phyloP scores from a whole-genome alignment of 768 basidiomycete species.

The Rhizopogon sp. region DNA sequence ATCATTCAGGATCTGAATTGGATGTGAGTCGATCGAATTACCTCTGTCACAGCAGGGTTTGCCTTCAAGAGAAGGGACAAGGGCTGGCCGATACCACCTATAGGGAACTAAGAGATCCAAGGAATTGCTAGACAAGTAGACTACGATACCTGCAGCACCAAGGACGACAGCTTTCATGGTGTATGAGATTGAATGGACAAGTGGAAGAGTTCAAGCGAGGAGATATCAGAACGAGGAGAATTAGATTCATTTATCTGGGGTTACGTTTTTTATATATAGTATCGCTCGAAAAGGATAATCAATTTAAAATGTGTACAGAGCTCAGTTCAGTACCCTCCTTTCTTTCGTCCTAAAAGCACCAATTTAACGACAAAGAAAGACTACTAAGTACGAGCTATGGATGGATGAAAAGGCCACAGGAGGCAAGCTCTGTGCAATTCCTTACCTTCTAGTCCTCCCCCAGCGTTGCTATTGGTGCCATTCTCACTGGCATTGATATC shows the following conservation, averaged over 20 bases:
- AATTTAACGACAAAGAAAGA: not conserved
- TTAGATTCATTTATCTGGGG: not conserved
- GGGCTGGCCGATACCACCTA: slow-evolving; percentile 97
- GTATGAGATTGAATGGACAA: slow-evolving; percentile 6
- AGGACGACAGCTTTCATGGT: slow-evolving; percentile 84
- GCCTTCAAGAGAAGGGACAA: slow-evolving; percentile 87
- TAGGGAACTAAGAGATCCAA: slow-evolving; percentile 1
- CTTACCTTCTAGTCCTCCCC: not conserved
- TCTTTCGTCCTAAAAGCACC: too few relatives aligned
- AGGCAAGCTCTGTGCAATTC: not conserved
- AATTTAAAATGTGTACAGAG: not conserved
- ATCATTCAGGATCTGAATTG: slow-evolving; percentile 1
- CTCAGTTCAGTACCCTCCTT: too few relatives aligned
- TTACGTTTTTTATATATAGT: not conserved
- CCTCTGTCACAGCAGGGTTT: slow-evolving; percentile 78
- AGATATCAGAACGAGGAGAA: not conserved
- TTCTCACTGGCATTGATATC: not conserved
- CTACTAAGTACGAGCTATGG: not conserved
- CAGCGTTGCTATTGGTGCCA: not conserved
- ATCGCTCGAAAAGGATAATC: not conserved
- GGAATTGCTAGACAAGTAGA: not conserved
- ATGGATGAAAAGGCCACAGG: not conserved
- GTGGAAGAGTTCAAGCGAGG: not conserved
- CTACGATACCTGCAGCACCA: slow-evolving; percentile 78
- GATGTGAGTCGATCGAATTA: slow-evolving; percentile 20